Base-by-base conservation (phyloP, 441 rosid genomes). In the Eruca vesicaria region DNA sequence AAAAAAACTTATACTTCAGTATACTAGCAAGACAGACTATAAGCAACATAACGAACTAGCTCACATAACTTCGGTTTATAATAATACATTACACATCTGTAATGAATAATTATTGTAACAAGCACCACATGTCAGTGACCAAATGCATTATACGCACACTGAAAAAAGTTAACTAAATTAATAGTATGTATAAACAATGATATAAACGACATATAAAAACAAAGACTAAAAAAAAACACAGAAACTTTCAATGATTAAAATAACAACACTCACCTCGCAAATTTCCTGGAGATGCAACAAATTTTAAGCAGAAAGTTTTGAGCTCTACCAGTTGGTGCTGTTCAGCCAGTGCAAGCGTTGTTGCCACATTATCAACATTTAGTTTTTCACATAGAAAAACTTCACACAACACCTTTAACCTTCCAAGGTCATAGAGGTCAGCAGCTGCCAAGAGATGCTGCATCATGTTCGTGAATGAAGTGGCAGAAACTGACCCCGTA, bases 301-400 rank as follows among this genome's bases (percentile, higher is more conserved):
- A 94, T 73, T 90, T 88, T 80, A 94, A 75, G 81, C 98, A 91
- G 78, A 87, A 80, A n/a, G 88, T 84, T 81, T 90, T 91, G 45
- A 92, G 91, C 71, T 88, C 89, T 50, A 80, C 69, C 76, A 90
- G 88, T 7, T 92, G 98, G 74, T 92, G 96, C 78, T 90, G 96
- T 82, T 94, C 97, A 16, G 98, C 97, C 8, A 94, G 78, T 21
- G 94, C 97, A 73, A 94, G 97, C 19, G 97, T 94, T 9, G 93
- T 85, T 18, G 97, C 97, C 75, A 94, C 98, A 2, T 90, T 89
- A 48, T 86, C 89, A 18, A 88, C 82, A 79, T 76, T 80, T 18
- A 94, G 86, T 43, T 89, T 84, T 61, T 94, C 96, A 52, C 97
- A 90, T 66, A 94, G 74, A 77, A 90, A 86, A 58, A 89, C 84